phyloP scores from a whole-genome alignment of 208 protist genomes.

The Trichomonas vaginalis region DNA sequence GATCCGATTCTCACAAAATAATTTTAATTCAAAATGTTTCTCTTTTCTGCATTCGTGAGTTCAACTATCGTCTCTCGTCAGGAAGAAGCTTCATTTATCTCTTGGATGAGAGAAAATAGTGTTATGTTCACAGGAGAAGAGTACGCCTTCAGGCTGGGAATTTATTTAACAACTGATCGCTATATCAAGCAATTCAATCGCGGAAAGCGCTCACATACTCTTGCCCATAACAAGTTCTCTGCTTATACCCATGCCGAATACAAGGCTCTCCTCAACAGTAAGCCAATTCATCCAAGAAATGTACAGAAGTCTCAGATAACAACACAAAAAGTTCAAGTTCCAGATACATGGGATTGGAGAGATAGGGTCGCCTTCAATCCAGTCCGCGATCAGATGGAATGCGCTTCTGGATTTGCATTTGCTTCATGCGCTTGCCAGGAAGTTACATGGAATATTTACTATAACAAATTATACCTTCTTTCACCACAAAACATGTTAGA shows the following conservation, averaged over 20 bases:
- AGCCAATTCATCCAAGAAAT: background rate
- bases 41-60: background rate
- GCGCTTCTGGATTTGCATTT: conserved; percentile 47
- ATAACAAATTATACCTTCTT: background rate
- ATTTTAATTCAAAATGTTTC: no score
- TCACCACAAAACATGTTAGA: background rate
- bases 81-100: background rate
- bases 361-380: conserved; percentile 27
- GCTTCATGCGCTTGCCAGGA: conserved; percentile 33
- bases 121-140: background rate
- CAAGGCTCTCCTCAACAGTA: background rate
- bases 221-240: background rate
- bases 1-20: no score
- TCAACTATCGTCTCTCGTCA: background rate
- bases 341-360: background rate
- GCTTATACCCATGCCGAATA: background rate
- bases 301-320: background rate
- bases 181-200: background rate
- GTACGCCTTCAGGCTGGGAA: background rate
- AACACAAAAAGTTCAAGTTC: background rate
- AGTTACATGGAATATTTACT: background rate
- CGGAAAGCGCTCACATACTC: background rate
- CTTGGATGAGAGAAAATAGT: background rate
- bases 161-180: background rate
- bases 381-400: conserved; percentile 46